phyloP scores from a whole-genome alignment of 371 early-diverging fungal species.

The Furculomyces boomerangus region DNA sequence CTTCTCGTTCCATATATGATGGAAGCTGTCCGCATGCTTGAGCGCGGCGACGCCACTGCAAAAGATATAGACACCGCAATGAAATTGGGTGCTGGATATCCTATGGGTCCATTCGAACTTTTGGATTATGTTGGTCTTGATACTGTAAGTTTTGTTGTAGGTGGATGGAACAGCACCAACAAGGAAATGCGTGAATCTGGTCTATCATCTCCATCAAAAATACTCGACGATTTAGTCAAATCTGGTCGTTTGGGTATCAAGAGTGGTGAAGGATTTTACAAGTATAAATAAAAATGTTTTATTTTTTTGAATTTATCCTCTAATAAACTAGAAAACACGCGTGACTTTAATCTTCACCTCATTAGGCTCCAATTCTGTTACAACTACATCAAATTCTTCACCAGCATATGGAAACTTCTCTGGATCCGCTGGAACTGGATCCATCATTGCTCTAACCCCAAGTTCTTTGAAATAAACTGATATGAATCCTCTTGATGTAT shows the following conservation, averaged over 20 bases:
- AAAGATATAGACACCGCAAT: slow-evolving; percentile 89
- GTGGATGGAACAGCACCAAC: slow-evolving; percentile 70
- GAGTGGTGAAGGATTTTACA: slow-evolving; percentile 77
- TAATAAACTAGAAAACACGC: too few relatives aligned
- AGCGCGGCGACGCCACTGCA: slow-evolving; percentile 74
- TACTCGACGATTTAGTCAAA: slow-evolving; percentile 54
- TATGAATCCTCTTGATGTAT: slow-evolving; percentile 13
- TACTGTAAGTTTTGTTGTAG: slow-evolving; percentile 83
- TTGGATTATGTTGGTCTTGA: slow-evolving; percentile 91
- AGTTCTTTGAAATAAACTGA: slow-evolving; percentile 5
- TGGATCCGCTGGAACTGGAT: slow-evolving; percentile 9
- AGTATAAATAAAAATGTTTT: too few relatives aligned
- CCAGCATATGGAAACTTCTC: slow-evolving; percentile 16
- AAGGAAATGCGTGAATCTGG: slow-evolving; percentile 42
- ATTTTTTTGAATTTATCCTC: too few relatives aligned
- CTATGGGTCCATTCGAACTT: slow-evolving; percentile 93
- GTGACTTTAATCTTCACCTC: too few relatives aligned
- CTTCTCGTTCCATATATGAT: slow-evolving; percentile 90
- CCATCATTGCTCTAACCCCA: slow-evolving; percentile 7
- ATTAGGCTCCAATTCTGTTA: slow-evolving; percentile 1
- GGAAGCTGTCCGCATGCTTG: slow-evolving; percentile 78
- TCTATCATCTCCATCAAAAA: slow-evolving; percentile 42
- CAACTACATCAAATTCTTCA: slow-evolving; percentile 15
- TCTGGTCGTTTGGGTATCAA: slow-evolving; percentile 74
- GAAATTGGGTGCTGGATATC: slow-evolving; percentile 96